These are phyloP conservation scores for Leccinum fibrillosum DNA, from an alignment of 768 basidiomycete genomes.

Conservation along the genomic window DNA sequence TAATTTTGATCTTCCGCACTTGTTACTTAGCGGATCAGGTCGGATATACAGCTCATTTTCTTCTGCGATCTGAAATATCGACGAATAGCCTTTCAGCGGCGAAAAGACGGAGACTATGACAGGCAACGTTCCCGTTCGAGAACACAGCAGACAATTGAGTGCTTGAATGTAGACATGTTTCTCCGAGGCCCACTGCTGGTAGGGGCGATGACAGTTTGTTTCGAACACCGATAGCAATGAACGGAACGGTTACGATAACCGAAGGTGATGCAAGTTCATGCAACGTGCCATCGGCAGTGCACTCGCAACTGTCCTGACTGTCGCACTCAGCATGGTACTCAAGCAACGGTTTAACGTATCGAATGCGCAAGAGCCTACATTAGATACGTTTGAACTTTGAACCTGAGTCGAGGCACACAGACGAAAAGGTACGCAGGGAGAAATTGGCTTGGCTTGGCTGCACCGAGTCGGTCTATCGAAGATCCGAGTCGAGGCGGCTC, in stretches of 20 bases:
- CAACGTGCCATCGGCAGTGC: conserved; percentile 6
- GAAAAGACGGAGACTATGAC: background rate
- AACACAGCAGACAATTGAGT: background rate
- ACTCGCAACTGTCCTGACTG: background rate
- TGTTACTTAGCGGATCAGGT: conserved; percentile 5
- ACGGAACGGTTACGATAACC: background rate
- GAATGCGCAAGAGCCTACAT: background rate
- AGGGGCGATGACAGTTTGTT: conserved; percentile 2
- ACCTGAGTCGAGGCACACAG: background rate
- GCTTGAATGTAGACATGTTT: background rate
- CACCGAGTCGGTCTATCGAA: background rate
- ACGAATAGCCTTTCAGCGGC: background rate
- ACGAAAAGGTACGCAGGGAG: background rate
- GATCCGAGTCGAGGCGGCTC: background rate
- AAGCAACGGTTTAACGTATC: background rate
- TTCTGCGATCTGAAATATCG: background rate
- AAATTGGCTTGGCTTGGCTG: background rate
- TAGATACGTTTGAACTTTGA: background rate
- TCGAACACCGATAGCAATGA: background rate
- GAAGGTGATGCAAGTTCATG: background rate
- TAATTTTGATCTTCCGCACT: background rate
- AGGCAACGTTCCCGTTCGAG: background rate
- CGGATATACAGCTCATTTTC: conserved; percentile 19
- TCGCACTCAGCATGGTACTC: background rate
- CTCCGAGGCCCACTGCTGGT: background rate